Evolutionary conservation across 257 asterid species (phyloP), one percentile per base, ranked within the genome.

Genomic region (Lycium ferocissimum): DNA sequence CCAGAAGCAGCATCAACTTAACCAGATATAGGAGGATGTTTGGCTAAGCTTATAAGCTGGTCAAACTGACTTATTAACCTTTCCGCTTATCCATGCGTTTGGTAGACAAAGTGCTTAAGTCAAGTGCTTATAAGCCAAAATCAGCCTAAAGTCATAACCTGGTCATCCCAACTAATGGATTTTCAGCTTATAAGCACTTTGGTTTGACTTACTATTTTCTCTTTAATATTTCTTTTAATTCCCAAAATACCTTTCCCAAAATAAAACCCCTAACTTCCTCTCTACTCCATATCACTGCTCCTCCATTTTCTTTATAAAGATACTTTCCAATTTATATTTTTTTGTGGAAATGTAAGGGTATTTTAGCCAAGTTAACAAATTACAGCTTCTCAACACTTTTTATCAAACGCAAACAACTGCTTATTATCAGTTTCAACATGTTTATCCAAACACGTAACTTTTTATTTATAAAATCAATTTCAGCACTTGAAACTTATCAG

Each of bases 241-340:
- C 51, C 76, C 33, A 37, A 67, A 66, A 66, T 66, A 66, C 73
- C 47, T 66, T 66, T 66, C 14, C 73, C 73, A 66, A 35, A 66
- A 37, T 5, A 67, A 2, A 67, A 67, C 49, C 40, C 12, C 75
- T 15, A 37, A 67, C 22, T 37, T 67, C 76, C 76, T 15, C 76
- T 14, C 49, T 7, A 67, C 4, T 14, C 76, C 76, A 67, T 37
- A 67, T 67, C 76, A 15, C 12, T 37, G 76, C 15, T 67, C 76
- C 76, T 35, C 76, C 49, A 26, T 15, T 67, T 67, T 35, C 75
- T 67, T 67, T 67, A 67, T 14, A 67, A 67, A 67, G 49, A 38
- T 45, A 37, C 75, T 35, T 67, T 9, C 75, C 35, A 67, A 67
- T 67, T 67, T 67, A 67, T 35, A n/a, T 35, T 66, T 35, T 53